A percentile compares a stretch with the other conserved stretches of the same genome.
These are phyloP conservation scores for Colletotrichum sansevieriae DNA, from an alignment of 2,329 filamentous ascomycete species.

Conservation along the genomic window DNA sequence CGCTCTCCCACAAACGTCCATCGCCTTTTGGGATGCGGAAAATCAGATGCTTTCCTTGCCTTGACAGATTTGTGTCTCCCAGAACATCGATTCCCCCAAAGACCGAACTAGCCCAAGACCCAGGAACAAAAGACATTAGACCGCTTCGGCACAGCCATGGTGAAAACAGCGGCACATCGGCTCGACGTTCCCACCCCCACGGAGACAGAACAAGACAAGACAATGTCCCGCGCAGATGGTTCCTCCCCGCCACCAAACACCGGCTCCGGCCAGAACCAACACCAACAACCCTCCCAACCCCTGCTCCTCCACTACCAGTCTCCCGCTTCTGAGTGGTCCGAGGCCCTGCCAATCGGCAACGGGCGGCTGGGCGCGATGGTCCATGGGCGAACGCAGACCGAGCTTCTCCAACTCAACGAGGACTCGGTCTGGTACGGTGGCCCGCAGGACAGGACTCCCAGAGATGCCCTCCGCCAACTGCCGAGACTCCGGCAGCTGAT, in stretches of 20 bases:
- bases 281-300: neutral
- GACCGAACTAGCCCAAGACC: too few species aligned
- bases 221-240: constrained; percentile 19
- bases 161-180: constrained; percentile 29
- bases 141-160: too few species aligned
- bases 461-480: constrained; percentile 51
- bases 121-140: neutral
- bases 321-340: constrained; percentile 50
- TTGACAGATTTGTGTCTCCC: too few species aligned
- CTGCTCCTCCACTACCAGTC: constrained; percentile 47
- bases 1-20: neutral
- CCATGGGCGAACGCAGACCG: constrained; percentile 51
- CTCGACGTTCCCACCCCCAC: constrained; percentile 21
- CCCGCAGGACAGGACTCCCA: constrained; percentile 54
- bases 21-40: constrained; percentile 1
- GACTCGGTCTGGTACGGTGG: constrained; percentile 60
- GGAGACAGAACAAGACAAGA: too few species aligned
- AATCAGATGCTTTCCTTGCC: neutral
- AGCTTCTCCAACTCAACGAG: constrained; percentile 60
- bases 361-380: constrained; percentile 56
- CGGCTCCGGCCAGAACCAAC: constrained; percentile 17
- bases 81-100: too few species aligned
- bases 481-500: constrained; percentile 53
- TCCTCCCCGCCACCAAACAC: neutral
- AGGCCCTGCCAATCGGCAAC: constrained; percentile 58